These are phyloP conservation scores for Pinus albicaulis DNA, from an alignment of 75 land plant species.

Conservation along the genomic window DNA sequence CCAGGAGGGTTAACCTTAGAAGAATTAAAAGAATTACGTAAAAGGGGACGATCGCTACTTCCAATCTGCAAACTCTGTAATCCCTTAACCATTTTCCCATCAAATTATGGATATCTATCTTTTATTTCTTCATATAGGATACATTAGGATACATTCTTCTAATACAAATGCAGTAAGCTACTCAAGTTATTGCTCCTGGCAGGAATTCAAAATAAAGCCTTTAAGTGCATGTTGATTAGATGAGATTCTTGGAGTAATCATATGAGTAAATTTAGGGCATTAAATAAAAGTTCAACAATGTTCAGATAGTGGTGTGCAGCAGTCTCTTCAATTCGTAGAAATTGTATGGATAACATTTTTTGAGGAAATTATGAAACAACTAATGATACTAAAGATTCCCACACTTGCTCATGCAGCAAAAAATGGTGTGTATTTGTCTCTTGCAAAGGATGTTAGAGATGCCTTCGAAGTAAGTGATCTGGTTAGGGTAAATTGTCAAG, in stretches of 20 bases:
- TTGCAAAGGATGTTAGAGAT: conserved; percentile 21
- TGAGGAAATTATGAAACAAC: background rate
- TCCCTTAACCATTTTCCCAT: background rate
- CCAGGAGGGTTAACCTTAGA: conserved; percentile 67
- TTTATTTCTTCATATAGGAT: conserved; percentile 49
- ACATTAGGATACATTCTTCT: background rate
- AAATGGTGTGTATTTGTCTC: conserved; percentile 24
- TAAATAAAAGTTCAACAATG: background rate
- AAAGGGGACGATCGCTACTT: conserved; percentile 45
- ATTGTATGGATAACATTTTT: too few relatives aligned
- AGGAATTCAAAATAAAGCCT: background rate
- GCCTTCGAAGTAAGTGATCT: conserved; percentile 28
- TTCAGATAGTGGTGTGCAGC: background rate
- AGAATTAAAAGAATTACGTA: conserved; percentile 58
- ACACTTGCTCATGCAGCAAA: conserved; percentile 15
- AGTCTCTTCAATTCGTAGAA: background rate
- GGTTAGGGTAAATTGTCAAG: conserved; percentile 23
- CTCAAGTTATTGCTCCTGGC: too few relatives aligned
- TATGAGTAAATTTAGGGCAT: background rate
- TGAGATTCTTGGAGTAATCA: background rate
- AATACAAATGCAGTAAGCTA: background rate
- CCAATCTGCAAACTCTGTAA: conserved; percentile 74
- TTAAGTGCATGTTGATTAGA: background rate
- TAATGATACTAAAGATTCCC: background rate
- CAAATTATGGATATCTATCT: conserved; percentile 74